Percentiles rank a stretch among this genome's conserved stretches.
Conservation (phyloP, 768 basidiomycete genomes). For the Hemileccinum rubropunctum region DNA sequence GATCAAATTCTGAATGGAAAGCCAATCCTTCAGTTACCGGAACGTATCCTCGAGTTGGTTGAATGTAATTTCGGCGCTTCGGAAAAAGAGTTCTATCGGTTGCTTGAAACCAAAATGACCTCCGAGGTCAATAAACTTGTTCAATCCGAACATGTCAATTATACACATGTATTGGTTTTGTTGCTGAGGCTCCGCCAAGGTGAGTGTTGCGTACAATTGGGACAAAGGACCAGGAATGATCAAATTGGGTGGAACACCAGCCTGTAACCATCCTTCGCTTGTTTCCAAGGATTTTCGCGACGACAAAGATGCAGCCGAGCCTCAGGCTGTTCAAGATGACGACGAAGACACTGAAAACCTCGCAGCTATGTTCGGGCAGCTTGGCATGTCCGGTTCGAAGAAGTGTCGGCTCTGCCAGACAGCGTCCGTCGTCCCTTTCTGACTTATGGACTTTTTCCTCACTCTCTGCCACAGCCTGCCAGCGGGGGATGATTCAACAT, state of each 20-base stretch:
- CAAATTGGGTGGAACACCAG: conserved; percentile 36
- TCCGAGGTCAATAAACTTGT: conserved; percentile 67
- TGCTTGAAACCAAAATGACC: conserved; percentile 66
- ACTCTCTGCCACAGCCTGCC: conserved; percentile 15
- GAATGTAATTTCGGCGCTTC: conserved; percentile 73
- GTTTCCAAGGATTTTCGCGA: conserved; percentile 72
- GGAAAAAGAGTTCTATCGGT: conserved; percentile 78
- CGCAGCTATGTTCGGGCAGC: conserved; percentile 64
- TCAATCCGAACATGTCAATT: conserved; percentile 49
- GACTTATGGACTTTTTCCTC: background rate
- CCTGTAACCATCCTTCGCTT: conserved; percentile 86
- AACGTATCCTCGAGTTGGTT: conserved; percentile 65
- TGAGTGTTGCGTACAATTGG: conserved; percentile 26
- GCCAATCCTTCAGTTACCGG: conserved; percentile 77
- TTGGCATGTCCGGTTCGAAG: conserved; percentile 55
- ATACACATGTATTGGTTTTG: conserved; percentile 68
- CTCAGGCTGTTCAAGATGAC: conserved; percentile 50
- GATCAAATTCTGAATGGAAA: conserved; percentile 72
- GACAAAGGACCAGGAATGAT: conserved; percentile 1
- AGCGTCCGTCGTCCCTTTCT: conserved; percentile 45
- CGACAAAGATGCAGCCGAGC: conserved; percentile 76
- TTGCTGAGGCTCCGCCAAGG: conserved; percentile 89
- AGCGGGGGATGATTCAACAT: conserved; percentile 29
- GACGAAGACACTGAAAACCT: conserved; percentile 71
- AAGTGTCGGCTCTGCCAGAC: conserved; percentile 80